Percentiles rank a stretch among this genome's conserved stretches.
Conservation (phyloP, 495 filamentous ascomycete genomes). For the Cryomyces minteri region DNA sequence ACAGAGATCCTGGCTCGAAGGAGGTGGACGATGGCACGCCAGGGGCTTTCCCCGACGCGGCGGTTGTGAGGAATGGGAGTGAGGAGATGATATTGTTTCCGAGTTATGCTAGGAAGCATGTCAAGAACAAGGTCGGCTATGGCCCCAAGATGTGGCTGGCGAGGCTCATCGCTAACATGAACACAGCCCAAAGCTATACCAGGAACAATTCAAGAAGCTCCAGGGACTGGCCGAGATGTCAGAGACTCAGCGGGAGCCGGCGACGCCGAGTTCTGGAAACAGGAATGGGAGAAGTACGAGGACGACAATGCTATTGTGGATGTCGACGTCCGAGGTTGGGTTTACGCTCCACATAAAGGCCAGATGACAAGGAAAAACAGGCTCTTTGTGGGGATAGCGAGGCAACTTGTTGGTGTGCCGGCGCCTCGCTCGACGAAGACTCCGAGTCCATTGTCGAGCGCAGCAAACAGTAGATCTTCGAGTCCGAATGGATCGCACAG, state of each 20-base stretch:
- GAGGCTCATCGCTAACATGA: neutral
- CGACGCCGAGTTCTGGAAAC: constrained; percentile 47
- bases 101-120: constrained; percentile 62
- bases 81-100: constrained; percentile 94
- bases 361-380: constrained; percentile 82
- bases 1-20: constrained; percentile 27
- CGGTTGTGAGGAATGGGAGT: constrained; percentile 55
- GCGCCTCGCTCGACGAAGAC: constrained; percentile 30
- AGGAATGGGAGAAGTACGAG: constrained; percentile 51
- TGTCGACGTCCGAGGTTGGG: constrained; percentile 89
- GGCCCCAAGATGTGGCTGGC: neutral
- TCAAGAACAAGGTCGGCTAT: constrained; percentile 23
- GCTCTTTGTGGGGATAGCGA: constrained; percentile 63
- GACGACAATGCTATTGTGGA: constrained; percentile 71
- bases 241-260: constrained; percentile 19
- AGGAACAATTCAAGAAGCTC: constrained; percentile 20
- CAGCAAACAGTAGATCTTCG: constrained; percentile 16
- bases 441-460: constrained; percentile 10
- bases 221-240: constrained; percentile 16
- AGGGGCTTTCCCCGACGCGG: constrained; percentile 62
- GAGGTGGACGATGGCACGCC: constrained; percentile 43
- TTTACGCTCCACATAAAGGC: constrained; percentile 68
- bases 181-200: constrained; percentile 14
- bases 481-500: constrained; percentile 20
- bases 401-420: constrained; percentile 70